These are phyloP conservation scores for Cyclospora cayetanensis DNA, from an alignment of 169 alveolate genomes.

Conservation along the genomic window DNA sequence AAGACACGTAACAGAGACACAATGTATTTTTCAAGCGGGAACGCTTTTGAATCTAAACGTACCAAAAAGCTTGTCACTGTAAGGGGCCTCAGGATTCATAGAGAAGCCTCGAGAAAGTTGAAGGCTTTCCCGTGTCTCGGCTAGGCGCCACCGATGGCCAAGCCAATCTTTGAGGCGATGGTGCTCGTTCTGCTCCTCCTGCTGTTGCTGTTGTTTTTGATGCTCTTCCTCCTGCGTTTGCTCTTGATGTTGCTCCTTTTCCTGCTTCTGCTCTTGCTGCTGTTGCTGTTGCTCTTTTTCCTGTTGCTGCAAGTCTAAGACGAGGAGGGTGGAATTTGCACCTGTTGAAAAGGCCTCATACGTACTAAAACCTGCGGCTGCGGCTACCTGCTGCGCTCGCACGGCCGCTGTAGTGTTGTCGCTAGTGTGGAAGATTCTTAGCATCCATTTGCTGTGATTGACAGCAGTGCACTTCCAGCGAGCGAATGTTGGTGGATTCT, in stretches of 20 bases:
- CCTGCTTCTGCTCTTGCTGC: slow-evolving; percentile 32
- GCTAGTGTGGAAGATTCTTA: background rate
- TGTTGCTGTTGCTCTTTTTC: background rate
- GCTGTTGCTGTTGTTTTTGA: background rate
- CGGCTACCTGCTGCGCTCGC: background rate
- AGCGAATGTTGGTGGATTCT: background rate
- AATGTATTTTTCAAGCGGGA: background rate
- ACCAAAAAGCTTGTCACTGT: background rate
- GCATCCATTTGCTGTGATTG: background rate
- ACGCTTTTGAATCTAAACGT: background rate
- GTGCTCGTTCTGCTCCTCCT: background rate
- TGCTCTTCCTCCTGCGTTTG: background rate
- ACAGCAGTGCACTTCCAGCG: slow-evolving; percentile 8
- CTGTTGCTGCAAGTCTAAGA: slow-evolving; percentile 16
- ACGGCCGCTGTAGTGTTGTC: slow-evolving; percentile 12
- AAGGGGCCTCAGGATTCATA: background rate
- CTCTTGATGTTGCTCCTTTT: too few relatives aligned
- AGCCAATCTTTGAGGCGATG: background rate
- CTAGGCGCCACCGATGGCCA: slow-evolving; percentile 11
- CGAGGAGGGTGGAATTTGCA: background rate
- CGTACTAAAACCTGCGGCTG: slow-evolving; percentile 11
- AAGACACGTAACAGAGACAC: background rate
- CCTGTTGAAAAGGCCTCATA: background rate
- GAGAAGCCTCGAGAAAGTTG: background rate
- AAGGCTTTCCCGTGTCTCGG: background rate